These are phyloP conservation scores for Luvunga scandens DNA, from an alignment of 345 rosid species.

Conservation along the genomic window DNA sequence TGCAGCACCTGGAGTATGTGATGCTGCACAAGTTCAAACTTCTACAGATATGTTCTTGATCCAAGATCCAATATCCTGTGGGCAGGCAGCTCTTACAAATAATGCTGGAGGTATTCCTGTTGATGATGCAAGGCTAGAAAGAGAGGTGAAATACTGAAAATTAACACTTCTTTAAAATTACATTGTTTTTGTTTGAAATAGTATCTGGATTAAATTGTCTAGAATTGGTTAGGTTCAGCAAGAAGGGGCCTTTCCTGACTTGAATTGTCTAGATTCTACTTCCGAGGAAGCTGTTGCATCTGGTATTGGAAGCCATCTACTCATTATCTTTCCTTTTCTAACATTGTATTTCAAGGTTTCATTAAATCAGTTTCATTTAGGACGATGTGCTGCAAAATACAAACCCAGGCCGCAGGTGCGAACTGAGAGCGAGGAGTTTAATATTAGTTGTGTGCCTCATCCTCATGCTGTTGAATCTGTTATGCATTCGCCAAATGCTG, in stretches of 20 bases:
- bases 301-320: constrained; percentile 25
- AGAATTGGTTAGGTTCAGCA: constrained; percentile 29
- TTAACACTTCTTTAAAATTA: not conserved
- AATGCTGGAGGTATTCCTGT: constrained; percentile 17
- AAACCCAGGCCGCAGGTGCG: constrained; percentile 45
- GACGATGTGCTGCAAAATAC: constrained; percentile 35
- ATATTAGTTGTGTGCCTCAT: constrained; percentile 4
- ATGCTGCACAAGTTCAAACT: constrained; percentile 4
- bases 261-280: constrained; percentile 39
- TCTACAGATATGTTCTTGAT: constrained; percentile 11
- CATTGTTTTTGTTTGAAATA: constrained; percentile 12
- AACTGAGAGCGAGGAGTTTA: constrained; percentile 21
- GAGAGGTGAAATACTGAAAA: constrained; percentile 30
- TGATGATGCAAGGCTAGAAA: constrained; percentile 20
- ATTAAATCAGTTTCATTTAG: constrained; percentile 27
- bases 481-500: constrained; percentile 17
- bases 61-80: constrained; percentile 12
- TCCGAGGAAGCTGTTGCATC: constrained; percentile 30
- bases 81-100: constrained; percentile 6
- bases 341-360: not conserved
- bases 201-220: constrained; percentile 12
- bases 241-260: constrained; percentile 29
- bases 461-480: constrained; percentile 28
- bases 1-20: constrained; percentile 7
- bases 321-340: not conserved